Evolutionary conservation across 108 stramenopile species (phyloP).

Genomic region (Cyclotella baltica): DNA sequence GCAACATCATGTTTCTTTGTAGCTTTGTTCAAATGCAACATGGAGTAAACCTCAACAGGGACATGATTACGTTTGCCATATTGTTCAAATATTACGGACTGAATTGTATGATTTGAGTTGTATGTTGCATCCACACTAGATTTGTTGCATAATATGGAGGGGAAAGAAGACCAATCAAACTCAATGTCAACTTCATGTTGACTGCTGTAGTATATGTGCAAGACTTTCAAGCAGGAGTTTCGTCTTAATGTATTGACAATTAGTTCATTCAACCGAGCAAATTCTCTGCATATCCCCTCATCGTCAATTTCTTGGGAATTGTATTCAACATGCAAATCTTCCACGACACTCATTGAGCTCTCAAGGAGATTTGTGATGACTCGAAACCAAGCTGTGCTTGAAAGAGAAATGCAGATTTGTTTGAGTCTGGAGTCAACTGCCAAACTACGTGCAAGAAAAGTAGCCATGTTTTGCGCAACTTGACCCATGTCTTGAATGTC

Average conservation of each 20-base stretch:
- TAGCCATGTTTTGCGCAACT: no score
- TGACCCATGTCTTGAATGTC: no score
- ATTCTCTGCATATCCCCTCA: not conserved
- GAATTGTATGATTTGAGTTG: not conserved
- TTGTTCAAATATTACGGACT: no score
- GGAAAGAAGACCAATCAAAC: not conserved
- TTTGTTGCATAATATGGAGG: not conserved
- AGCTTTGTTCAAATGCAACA: not conserved
- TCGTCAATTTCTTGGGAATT: not conserved
- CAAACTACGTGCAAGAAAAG: not conserved
- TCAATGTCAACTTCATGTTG: not conserved
- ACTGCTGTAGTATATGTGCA: no score
- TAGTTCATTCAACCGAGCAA: not conserved
- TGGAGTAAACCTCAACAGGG: not conserved
- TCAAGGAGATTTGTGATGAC: not conserved
- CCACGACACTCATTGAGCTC: not conserved
- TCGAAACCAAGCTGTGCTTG: not conserved
- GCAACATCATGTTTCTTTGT: not conserved
- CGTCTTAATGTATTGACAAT: not conserved
- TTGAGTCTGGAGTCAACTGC: not conserved
- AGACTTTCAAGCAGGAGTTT: not conserved
- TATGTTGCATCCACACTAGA: not conserved
- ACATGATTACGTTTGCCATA: no score
- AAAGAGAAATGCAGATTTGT: not conserved
- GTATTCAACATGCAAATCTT: no score